A percentile compares a stretch with the other conserved stretches of the same genome.
These are phyloP conservation scores for Cornus kousa DNA, from an alignment of 148 eudicot genomes.

Conservation along the genomic window DNA sequence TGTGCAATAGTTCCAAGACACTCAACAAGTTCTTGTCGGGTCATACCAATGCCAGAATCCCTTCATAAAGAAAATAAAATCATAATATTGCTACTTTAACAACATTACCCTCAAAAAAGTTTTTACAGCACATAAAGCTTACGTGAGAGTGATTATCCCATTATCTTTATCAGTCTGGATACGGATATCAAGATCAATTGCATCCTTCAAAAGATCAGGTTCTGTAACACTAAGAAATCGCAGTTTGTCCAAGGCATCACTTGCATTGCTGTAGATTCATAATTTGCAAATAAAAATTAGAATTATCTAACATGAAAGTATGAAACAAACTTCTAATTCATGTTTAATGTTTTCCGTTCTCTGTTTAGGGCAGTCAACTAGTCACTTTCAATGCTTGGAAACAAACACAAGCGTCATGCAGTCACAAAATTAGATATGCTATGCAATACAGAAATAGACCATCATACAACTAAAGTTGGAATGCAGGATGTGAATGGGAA, in stretches of 20 bases:
- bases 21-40: slow-evolving; percentile 83
- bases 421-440: not conserved
- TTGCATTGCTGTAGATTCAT: slow-evolving; percentile 71
- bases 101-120: not conserved
- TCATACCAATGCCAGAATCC: slow-evolving; percentile 98
- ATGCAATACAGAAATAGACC: not conserved
- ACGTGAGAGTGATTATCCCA: slow-evolving; percentile 88
- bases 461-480: not conserved
- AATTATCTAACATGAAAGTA: not conserved
- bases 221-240: slow-evolving; percentile 92
- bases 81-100: not conserved
- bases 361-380: not conserved
- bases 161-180: slow-evolving; percentile 80
- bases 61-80: slow-evolving; percentile 33
- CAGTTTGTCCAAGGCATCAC: slow-evolving; percentile 97
- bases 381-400: not conserved
- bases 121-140: slow-evolving; percentile 21
- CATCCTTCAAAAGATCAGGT: slow-evolving; percentile 64
- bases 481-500: not conserved
- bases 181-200: slow-evolving; percentile 79
- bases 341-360: not conserved
- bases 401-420: not conserved
- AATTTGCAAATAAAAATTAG: slow-evolving; percentile 1
- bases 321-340: not conserved
- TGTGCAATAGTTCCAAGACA: slow-evolving; percentile 99